Conservation (phyloP, 345 rosid genomes). For the Eucalyptus erythrocorys region DNA sequence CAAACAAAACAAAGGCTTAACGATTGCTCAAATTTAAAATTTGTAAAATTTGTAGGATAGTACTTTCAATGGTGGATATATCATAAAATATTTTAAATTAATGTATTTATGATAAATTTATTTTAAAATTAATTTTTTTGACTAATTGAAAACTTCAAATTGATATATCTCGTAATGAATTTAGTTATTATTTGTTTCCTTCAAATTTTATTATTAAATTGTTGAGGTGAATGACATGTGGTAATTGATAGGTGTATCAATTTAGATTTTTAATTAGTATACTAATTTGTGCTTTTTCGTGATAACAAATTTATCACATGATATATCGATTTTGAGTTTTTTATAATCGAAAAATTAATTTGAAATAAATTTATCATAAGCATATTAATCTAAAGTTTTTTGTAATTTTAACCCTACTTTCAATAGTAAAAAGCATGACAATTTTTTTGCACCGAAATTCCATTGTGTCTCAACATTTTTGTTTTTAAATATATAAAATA, state of each 20-base stretch:
- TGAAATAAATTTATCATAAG: accelerated
- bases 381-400: accelerated
- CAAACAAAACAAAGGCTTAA: accelerated
- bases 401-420: accelerated
- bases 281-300: accelerated
- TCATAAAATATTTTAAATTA: accelerated
- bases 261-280: accelerated
- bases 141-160: accelerated
- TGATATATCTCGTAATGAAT: no score
- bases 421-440: neutral
- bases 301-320: accelerated
- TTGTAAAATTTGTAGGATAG: neutral
- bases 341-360: no score
- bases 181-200: accelerated
- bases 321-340: accelerated
- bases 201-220: no score
- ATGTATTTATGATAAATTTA: no score
- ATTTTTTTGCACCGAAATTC: neutral
- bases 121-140: no score
- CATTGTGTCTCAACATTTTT: neutral
- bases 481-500: no score
- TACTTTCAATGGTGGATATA: neutral
- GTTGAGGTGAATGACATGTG: accelerated
- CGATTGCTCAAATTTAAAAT: no score
- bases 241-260: accelerated